Percentiles rank a stretch among this genome's conserved stretches.
Evolutionary conservation across 768 basidiomycete species (phyloP).

Genomic region (Phlegmacium glaucopus): DNA sequence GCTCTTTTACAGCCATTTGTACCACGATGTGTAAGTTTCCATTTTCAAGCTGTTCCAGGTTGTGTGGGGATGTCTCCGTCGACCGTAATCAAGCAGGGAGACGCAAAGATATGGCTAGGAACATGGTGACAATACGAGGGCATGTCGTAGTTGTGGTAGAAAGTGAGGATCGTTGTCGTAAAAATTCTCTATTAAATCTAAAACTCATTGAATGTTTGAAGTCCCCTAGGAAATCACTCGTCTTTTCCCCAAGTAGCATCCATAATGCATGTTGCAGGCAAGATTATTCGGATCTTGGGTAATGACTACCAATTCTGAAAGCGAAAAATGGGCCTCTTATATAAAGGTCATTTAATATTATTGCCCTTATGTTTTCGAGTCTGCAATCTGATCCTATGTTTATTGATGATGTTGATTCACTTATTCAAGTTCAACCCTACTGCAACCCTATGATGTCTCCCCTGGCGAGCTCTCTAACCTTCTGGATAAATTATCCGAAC

Average conservation of each 20-base stretch:
- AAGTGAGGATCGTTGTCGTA: not conserved
- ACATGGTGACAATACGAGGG: not conserved
- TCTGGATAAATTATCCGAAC: no score
- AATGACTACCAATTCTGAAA: not conserved
- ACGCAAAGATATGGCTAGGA: no score
- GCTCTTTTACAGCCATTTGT: constrained; percentile 59
- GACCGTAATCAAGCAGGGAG: not conserved
- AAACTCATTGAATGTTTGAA: constrained; percentile 21
- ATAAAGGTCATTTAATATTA: not conserved
- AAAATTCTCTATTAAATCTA: not conserved
- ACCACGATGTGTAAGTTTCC: constrained; percentile 61
- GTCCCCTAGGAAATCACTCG: constrained; percentile 43
- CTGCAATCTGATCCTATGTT: no score
- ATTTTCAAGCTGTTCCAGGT: not conserved
- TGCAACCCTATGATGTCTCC: no score
- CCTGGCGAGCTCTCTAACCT: no score
- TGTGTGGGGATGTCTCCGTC: not conserved
- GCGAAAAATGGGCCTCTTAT: not conserved
- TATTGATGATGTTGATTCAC: no score
- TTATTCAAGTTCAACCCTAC: no score
- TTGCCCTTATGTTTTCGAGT: not conserved
- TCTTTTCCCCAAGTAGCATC: constrained; percentile 47
- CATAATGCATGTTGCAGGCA: constrained; percentile 49
- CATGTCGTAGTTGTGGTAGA: not conserved
- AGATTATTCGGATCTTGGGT: constrained; percentile 16